Percentiles rank a stretch among this genome's conserved stretches.
These are phyloP conservation scores for Lachnellula subtilissima DNA, from an alignment of 2,329 filamentous ascomycete species.

Conservation along the genomic window DNA sequence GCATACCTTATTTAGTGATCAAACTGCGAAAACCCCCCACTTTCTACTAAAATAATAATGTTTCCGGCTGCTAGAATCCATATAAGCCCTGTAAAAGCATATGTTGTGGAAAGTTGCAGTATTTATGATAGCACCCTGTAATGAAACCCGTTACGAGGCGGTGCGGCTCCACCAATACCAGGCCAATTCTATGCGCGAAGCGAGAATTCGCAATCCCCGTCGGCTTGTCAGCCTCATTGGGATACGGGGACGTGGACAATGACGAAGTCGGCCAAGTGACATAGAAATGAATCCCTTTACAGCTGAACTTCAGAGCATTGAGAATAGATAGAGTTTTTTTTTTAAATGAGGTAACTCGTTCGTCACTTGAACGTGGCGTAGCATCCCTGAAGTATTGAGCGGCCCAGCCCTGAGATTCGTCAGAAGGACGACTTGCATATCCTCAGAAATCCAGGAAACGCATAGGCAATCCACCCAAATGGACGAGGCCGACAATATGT, in stretches of 20 bases:
- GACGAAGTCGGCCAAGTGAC: not conserved
- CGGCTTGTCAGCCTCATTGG: conserved; percentile 4
- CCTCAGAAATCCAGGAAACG: too few relatives aligned
- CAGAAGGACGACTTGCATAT: not conserved
- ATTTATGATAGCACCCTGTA: not conserved
- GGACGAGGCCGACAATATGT: not conserved
- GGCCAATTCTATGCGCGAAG: not conserved
- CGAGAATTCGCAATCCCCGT: not conserved
- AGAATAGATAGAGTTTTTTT: not conserved
- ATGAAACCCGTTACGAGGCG: not conserved
- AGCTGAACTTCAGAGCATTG: not conserved
- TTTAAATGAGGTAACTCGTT: too few relatives aligned
- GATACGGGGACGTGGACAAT: not conserved
- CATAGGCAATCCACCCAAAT: not conserved
- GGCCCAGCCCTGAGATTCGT: not conserved
- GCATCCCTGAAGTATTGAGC: too few relatives aligned
- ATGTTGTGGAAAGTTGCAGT: too few relatives aligned
- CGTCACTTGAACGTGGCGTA: too few relatives aligned
- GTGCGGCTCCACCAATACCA: not conserved
- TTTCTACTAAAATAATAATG: too few relatives aligned
- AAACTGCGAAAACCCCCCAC: too few relatives aligned
- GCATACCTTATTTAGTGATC: too few relatives aligned
- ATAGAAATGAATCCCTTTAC: not conserved
- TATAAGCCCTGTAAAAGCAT: too few relatives aligned
- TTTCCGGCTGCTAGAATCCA: too few relatives aligned